Evolutionary conservation across 2,329 filamentous ascomycete species (phyloP).

Genomic region (Annulohypoxylon truncatum): DNA sequence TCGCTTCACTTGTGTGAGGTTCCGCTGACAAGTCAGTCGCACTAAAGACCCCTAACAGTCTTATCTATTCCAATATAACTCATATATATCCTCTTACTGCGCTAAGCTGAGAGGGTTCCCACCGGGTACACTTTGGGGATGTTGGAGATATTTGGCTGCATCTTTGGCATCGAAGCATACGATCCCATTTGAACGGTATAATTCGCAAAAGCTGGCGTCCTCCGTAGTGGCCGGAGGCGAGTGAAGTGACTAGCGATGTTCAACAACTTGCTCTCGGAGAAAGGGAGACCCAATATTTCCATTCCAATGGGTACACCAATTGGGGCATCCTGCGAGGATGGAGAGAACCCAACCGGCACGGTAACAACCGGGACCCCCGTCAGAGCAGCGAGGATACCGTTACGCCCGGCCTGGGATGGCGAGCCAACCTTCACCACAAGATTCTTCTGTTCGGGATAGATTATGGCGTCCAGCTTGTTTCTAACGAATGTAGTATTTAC

Average conservation of each 20-base stretch:
- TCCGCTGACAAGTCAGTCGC: slow-evolving; percentile 27
- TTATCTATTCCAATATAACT: slow-evolving; percentile 10
- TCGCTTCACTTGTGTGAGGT: slow-evolving; percentile 3
- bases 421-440: slow-evolving; percentile 69
- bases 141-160: slow-evolving; percentile 57
- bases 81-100: neutral
- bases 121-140: slow-evolving; percentile 61
- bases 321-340: slow-evolving; percentile 59
- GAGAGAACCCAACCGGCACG: slow-evolving; percentile 65
- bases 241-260: slow-evolving; percentile 65
- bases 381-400: slow-evolving; percentile 56
- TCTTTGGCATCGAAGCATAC: slow-evolving; percentile 57
- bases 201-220: slow-evolving; percentile 59
- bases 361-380: slow-evolving; percentile 57
- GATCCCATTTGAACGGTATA: slow-evolving; percentile 52
- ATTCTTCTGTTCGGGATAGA: slow-evolving; percentile 74
- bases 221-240: slow-evolving; percentile 58
- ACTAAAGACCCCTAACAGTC: slow-evolving; percentile 15
- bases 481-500: slow-evolving; percentile 62
- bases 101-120: slow-evolving; percentile 52
- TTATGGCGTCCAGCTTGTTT: slow-evolving; percentile 65
- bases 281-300: slow-evolving; percentile 70
- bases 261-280: slow-evolving; percentile 65
- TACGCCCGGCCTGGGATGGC: slow-evolving; percentile 68
- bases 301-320: slow-evolving; percentile 72